These are phyloP conservation scores for Arthrobotrys entomopaga DNA, from an alignment of 2,329 filamentous ascomycete genomes.

Conservation along the genomic window DNA sequence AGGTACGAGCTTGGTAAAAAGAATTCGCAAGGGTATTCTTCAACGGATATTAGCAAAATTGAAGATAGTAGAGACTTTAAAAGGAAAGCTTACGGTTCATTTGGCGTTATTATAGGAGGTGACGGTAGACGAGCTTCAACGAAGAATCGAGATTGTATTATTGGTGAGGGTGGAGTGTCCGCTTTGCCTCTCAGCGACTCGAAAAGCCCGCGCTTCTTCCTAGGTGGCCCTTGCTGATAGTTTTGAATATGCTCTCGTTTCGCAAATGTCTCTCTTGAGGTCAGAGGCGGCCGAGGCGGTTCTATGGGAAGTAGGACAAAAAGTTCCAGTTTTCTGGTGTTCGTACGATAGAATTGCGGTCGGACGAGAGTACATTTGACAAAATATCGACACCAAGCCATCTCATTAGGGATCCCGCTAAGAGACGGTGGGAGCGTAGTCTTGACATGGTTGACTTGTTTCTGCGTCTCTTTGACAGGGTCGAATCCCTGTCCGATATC, in stretches of 20 bases:
- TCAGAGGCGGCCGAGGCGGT: conserved; percentile 75
- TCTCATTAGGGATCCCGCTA: conserved; percentile 77
- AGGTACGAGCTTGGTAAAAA: conserved; percentile 79
- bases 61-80: background rate
- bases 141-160: conserved; percentile 66
- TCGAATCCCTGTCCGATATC: conserved; percentile 64
- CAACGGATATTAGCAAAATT: background rate
- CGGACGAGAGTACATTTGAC: conserved; percentile 89
- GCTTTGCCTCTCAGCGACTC: conserved; percentile 61
- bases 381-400: conserved; percentile 89
- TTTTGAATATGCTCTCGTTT: conserved; percentile 74
- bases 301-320: conserved; percentile 85
- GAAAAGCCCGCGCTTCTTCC: conserved; percentile 72
- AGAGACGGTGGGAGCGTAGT: conserved; percentile 88
- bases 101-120: conserved; percentile 88
- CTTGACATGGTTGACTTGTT: conserved; percentile 73
- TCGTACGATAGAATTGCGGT: conserved; percentile 58
- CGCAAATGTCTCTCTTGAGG: conserved; percentile 83
- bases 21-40: conserved; percentile 76
- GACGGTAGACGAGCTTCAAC: conserved; percentile 87
- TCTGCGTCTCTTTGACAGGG: conserved; percentile 64
- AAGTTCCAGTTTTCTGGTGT: conserved; percentile 58
- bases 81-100: conserved; percentile 68
- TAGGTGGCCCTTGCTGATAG: conserved; percentile 60
- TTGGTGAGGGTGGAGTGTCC: conserved; percentile 55